Conservation (phyloP, 495 filamentous ascomycete species). For the Trichoderma orchidacearum region DNA sequence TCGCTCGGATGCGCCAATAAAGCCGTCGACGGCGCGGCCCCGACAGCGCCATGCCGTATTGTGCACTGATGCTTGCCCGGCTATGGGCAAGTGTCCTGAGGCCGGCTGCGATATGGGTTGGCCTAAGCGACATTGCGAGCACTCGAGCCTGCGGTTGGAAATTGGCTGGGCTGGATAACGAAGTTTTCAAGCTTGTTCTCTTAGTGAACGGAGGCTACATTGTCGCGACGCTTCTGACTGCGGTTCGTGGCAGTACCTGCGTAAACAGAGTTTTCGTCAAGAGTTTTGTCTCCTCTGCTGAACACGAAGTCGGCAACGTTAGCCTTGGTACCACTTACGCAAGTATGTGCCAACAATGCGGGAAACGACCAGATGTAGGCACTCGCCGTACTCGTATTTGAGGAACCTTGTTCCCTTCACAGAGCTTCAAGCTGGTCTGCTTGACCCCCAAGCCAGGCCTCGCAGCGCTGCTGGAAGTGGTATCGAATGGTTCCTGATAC, state of each 20-base stretch:
- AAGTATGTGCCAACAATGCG: too few species aligned
- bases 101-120: background rate
- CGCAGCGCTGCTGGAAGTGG: too few species aligned
- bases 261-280: too few species aligned
- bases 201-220: too few species aligned
- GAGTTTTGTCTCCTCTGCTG: too few species aligned
- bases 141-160: background rate
- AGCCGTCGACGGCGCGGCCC: background rate
- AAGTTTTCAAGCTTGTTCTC: too few species aligned
- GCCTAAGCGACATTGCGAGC: background rate
- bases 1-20: background rate
- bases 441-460: background rate
- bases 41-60: background rate
- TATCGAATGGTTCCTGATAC: background rate
- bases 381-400: background rate
- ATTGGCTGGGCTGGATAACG: too few species aligned
- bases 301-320: too few species aligned
- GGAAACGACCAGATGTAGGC: too few species aligned
- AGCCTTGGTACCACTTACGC: too few species aligned
- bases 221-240: too few species aligned
- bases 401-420: background rate
- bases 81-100: background rate
- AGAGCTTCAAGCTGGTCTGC: background rate
- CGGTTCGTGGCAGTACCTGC: too few species aligned
- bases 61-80: background rate